phyloP scores from a whole-genome alignment of 2,329 filamentous ascomycete species.

The Venturiaceae sp. region DNA sequence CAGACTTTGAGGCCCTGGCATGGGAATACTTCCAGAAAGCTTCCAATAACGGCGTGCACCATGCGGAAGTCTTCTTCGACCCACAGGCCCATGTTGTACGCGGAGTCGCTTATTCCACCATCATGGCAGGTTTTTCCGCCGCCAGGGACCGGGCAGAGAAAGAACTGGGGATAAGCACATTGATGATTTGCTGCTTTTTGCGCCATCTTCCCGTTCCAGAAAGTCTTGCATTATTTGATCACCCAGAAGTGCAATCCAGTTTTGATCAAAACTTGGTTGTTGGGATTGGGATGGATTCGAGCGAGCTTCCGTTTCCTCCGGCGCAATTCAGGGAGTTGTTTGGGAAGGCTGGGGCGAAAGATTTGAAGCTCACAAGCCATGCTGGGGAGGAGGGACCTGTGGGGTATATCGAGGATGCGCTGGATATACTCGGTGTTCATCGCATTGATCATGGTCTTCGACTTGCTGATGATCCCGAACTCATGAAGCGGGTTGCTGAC shows the following conservation, averaged over 20 bases:
- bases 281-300: constrained; percentile 61
- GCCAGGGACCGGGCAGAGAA: constrained; percentile 51
- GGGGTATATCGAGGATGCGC: constrained; percentile 53
- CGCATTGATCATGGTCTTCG: constrained; percentile 70
- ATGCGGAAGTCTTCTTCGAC: constrained; percentile 75
- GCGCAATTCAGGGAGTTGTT: constrained; percentile 54
- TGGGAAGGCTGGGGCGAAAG: constrained; percentile 38
- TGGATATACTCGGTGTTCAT: constrained; percentile 51
- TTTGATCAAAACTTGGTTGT: constrained; percentile 43
- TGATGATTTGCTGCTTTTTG: constrained; percentile 63
- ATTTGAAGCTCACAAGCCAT: constrained; percentile 59
- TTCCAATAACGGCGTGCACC: constrained; percentile 53
- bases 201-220: constrained; percentile 55
- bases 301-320: constrained; percentile 34
- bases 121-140: constrained; percentile 53
- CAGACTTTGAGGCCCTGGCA: constrained; percentile 65
- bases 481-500: constrained; percentile 49
- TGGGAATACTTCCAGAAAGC: constrained; percentile 62
- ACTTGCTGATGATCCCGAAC: constrained; percentile 47
- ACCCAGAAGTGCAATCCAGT: constrained; percentile 34
- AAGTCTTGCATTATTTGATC: constrained; percentile 38
- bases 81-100: constrained; percentile 63
- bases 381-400: constrained; percentile 67
- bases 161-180: constrained; percentile 55
- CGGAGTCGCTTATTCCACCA: constrained; percentile 52